Evolutionary conservation across 306 rosid species (phyloP).

Genomic region (Lotus japonicus): DNA sequence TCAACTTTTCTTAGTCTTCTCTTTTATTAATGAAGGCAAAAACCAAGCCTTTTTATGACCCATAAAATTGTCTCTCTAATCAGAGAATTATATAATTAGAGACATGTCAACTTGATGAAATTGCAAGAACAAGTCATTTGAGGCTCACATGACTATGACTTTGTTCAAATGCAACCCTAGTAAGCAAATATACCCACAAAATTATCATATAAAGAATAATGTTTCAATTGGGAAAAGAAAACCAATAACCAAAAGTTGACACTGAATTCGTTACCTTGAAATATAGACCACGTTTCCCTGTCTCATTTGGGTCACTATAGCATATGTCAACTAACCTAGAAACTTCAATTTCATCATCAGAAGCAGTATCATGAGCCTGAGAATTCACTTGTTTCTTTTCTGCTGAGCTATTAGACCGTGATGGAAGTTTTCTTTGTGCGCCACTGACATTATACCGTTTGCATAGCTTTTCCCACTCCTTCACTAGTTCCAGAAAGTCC

Average conservation of each 20-base stretch:
- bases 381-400: conserved; percentile 9
- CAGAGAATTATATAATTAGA: background rate
- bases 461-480: conserved; percentile 87
- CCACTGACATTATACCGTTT: conserved; percentile 35
- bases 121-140: background rate
- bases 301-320: conserved; percentile 68
- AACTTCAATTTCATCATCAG: conserved; percentile 51
- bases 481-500: conserved; percentile 68
- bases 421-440: conserved; percentile 19
- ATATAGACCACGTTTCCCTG: conserved; percentile 49
- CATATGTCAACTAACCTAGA: conserved; percentile 66
- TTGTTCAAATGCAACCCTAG: background rate
- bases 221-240: background rate
- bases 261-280: conserved; percentile 60
- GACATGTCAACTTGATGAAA: background rate
- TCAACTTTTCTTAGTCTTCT: background rate
- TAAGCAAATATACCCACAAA: background rate
- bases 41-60: background rate
- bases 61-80: background rate
- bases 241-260: background rate
- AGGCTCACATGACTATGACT: conserved; percentile 3
- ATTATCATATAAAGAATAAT: conserved; percentile 7
- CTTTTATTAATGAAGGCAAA: background rate
- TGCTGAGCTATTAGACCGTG: conserved; percentile 29
- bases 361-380: conserved; percentile 22